Percentiles rank a stretch among this genome's conserved stretches.
Conservation (phyloP, 768 basidiomycete species). For the Pisolithus orientalis region DNA sequence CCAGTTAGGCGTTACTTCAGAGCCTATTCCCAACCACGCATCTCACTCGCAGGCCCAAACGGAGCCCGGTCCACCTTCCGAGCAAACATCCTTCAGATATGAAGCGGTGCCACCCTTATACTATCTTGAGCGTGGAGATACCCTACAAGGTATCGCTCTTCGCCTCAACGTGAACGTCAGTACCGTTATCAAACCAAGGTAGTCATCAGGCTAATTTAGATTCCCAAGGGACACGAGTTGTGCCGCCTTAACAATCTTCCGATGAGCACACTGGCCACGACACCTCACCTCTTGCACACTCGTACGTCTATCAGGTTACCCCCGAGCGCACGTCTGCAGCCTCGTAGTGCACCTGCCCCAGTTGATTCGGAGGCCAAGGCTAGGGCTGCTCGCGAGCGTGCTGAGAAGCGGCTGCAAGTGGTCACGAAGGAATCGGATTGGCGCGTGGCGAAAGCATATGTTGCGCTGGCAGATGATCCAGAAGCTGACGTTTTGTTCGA, state of each 20-base stretch:
- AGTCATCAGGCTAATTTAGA: background rate
- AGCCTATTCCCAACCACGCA: background rate
- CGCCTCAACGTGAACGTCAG: conserved; percentile 54
- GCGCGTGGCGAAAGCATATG: conserved; percentile 62
- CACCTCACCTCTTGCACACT: conserved; percentile 70
- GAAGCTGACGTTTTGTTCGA: conserved; percentile 15
- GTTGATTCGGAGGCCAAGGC: conserved; percentile 35
- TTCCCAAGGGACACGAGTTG: conserved; percentile 45
- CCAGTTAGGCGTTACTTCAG: background rate
- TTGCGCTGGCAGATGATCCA: conserved; percentile 51
- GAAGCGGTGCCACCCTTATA: conserved; percentile 33
- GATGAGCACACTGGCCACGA: conserved; percentile 56
- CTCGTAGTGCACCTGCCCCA: conserved; percentile 13
- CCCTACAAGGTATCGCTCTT: conserved; percentile 58
- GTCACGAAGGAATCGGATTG: conserved; percentile 67
- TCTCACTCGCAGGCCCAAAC: background rate
- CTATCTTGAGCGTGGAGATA: conserved; percentile 51
- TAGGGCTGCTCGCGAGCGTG: conserved; percentile 44
- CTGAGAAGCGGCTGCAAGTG: conserved; percentile 54
- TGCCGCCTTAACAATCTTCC: conserved; percentile 66
- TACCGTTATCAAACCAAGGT: background rate
- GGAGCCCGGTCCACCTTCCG: background rate
- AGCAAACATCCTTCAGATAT: background rate
- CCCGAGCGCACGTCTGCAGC: conserved; percentile 24
- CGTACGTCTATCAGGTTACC: conserved; percentile 53